Evolutionary conservation across 1,284 basidiomycete species (phyloP), one percentile per base, ranked within the genome.

Genomic region (Retiboletus flavoniger): DNA sequence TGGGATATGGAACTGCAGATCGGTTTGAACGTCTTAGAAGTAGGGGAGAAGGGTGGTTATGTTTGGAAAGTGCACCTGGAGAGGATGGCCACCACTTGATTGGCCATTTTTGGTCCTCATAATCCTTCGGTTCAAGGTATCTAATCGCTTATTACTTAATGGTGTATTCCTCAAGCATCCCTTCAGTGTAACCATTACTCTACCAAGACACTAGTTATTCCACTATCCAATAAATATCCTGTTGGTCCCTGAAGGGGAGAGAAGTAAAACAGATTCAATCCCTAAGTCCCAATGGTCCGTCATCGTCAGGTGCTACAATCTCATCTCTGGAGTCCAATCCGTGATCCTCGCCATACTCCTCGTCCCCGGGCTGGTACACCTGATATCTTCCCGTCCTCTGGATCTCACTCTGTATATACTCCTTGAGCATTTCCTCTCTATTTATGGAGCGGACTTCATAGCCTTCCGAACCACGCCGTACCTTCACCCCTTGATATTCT

Each of bases 381-480:
- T 79, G 73, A 62, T 89, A 90, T 62, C 80, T 73, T 47, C 80
- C 82, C 1, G 75, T 75, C 55, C 81, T 78, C 55, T 77, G 75
- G 7, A 78, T 78, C 34, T 81, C 69, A 39, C 74, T 75, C 53
- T 72, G 69, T n/a, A 90, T 68, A 66, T 85, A 85, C 49, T 75
- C 72, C 52, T 66, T 72, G 32, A 91, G 66, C 70, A 89, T 76
- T 47, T 78, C 79, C 63, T 89, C 85, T 51, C 87, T 74, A 50
- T 80, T 75, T 44, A 81, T 72, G 9, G 79, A 71, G 38, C 74
- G 78, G 47, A 91, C 82, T 65, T 93, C 90, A 62, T 83, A 87
- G 4, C 90, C 90, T 72, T 93, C 91, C 16, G 89, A 91, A 16
- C 90, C 90, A 38, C 82, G 73, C 50, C 91, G 75, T 38, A 89